Evolutionary conservation across 2,329 filamentous ascomycete genomes (phyloP).

Genomic region (Aspergillus sp.): DNA sequence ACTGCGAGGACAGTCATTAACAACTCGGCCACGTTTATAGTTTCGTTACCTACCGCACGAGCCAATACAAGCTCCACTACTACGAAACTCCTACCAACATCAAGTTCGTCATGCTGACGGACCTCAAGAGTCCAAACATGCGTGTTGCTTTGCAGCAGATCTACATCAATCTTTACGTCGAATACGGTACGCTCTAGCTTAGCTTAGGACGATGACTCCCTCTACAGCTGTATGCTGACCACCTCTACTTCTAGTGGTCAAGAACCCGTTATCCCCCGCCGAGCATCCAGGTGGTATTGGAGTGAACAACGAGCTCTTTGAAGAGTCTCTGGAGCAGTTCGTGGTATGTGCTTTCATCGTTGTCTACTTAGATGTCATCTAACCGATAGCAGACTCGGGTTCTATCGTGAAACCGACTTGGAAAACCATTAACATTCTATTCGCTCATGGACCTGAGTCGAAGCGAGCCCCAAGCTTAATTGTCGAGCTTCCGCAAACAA

Average conservation of each 20-base stretch:
- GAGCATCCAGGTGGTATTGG: conserved; percentile 64
- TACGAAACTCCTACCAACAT: conserved; percentile 96
- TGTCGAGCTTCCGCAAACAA: not conserved
- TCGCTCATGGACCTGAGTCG: not conserved
- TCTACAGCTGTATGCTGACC: conserved; percentile 13
- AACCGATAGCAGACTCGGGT: conserved; percentile 35
- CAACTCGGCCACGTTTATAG: conserved; percentile 44
- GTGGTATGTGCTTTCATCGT: conserved; percentile 42
- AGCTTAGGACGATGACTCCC: not conserved
- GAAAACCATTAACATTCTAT: not conserved
- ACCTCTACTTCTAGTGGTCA: conserved; percentile 53
- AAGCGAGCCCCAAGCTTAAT: not conserved
- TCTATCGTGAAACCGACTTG: conserved; percentile 26
- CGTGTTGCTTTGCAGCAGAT: conserved; percentile 95
- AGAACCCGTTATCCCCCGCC: conserved; percentile 63
- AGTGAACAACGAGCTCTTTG: conserved; percentile 67
- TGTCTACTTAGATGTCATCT: conserved; percentile 22
- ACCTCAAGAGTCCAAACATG: conserved; percentile 85
- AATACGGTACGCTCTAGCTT: conserved; percentile 66
- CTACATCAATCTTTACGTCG: conserved; percentile 96
- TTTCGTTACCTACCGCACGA: conserved; percentile 91
- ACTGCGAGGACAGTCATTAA: not conserved
- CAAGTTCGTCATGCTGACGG: conserved; percentile 95
- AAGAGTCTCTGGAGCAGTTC: conserved; percentile 57
- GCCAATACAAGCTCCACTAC: conserved; percentile 96